Evolutionary conservation across 75 land plant species (phyloP).

Genomic region (Gnetum montanum): DNA sequence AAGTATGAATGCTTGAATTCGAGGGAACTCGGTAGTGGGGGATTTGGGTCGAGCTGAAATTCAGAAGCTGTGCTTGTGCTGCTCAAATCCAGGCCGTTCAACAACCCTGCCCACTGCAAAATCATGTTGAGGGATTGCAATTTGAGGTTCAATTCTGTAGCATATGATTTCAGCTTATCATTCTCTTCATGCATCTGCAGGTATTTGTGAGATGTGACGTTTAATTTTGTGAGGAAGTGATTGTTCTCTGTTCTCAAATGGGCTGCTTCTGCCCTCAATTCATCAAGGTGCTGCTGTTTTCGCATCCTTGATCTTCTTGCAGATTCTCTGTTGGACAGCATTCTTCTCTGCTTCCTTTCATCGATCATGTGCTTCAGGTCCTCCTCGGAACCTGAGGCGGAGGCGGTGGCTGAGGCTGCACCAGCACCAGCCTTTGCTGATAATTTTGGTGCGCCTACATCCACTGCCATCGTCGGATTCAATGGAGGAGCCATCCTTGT

Average conservation of each 20-base stretch:
- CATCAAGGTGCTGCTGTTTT: slow-evolving; percentile 89
- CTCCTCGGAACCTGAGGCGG: slow-evolving; percentile 50
- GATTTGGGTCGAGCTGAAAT: too few species aligned
- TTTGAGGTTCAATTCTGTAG: slow-evolving; percentile 35
- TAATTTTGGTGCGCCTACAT: too few species aligned
- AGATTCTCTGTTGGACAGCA: slow-evolving; percentile 86
- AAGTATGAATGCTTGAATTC: slow-evolving; percentile 17
- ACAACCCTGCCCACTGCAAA: slow-evolving; percentile 7
- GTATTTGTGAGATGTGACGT: slow-evolving; percentile 45
- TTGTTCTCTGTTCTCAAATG: slow-evolving; percentile 53
- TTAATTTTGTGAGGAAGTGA: slow-evolving; percentile 33
- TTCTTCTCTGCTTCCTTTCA: slow-evolving; percentile 58
- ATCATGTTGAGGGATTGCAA: slow-evolving; percentile 33
- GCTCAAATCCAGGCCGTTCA: not conserved
- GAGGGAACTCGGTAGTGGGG: slow-evolving; percentile 5
- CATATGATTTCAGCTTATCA: slow-evolving; percentile 38
- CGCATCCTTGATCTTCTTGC: slow-evolving; percentile 79
- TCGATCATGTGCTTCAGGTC: slow-evolving; percentile 38
- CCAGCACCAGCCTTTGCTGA: slow-evolving; percentile 6
- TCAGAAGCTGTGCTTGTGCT: not conserved
- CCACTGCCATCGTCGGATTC: not conserved
- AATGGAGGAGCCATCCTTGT: not conserved
- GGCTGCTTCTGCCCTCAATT: slow-evolving; percentile 50
- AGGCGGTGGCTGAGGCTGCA: slow-evolving; percentile 4
- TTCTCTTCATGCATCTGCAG: slow-evolving; percentile 43